Evolutionary conservation across 495 filamentous ascomycete genomes (phyloP).

Genomic region (Penicillium herquei): DNA sequence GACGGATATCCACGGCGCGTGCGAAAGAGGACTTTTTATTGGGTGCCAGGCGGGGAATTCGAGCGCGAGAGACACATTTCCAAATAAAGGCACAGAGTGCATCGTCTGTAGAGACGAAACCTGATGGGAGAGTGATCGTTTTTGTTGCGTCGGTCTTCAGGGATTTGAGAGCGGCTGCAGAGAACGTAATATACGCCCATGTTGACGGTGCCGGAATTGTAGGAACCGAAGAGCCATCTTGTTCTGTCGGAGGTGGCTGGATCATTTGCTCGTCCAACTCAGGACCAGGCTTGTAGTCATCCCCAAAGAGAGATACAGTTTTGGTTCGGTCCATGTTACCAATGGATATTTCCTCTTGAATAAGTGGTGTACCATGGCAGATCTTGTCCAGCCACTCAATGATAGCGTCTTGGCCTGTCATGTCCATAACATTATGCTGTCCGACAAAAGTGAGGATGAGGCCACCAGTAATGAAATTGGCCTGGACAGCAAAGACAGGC

Average conservation of each 20-base stretch:
- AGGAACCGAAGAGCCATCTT: not conserved
- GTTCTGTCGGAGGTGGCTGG: constrained; percentile 9
- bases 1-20: constrained; percentile 53
- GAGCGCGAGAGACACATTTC: constrained; percentile 46
- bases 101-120: constrained; percentile 53
- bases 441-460: constrained; percentile 45
- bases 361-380: constrained; percentile 45
- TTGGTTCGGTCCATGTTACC: constrained; percentile 45
- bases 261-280: constrained; percentile 34
- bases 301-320: constrained; percentile 42
- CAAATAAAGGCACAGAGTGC: constrained; percentile 53
- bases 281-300: constrained; percentile 27
- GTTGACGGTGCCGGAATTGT: not conserved
- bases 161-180: constrained; percentile 36
- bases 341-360: constrained; percentile 37
- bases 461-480: constrained; percentile 50
- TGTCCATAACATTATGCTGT: constrained; percentile 54
- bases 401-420: constrained; percentile 50
- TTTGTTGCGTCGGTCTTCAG: constrained; percentile 21
- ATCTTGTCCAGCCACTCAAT: constrained; percentile 54
- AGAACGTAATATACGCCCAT: constrained; percentile 10
- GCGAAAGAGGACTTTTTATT: constrained; percentile 34
- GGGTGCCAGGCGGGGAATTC: constrained; percentile 36
- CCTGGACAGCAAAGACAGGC: constrained; percentile 52
- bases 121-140: constrained; percentile 16